Evolutionary conservation across 805 yeast species (phyloP), one percentile per base, ranked within the genome.

Genomic region (Metschnikowia baotianmanensis): DNA sequence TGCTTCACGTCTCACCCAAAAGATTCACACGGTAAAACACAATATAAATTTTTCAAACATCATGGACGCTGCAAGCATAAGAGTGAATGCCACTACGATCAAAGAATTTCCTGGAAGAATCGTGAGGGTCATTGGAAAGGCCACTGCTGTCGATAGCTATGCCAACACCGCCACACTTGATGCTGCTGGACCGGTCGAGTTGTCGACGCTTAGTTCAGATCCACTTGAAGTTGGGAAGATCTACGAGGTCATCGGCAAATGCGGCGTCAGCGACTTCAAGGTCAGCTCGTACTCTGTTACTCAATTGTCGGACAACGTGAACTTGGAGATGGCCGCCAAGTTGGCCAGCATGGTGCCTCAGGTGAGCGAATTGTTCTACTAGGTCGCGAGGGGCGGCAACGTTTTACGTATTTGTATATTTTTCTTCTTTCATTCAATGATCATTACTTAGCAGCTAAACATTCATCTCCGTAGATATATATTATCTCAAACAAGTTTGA

Each of bases 241-340:
- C 58, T 77, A 75, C 53, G 86, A 80, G 47, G 50, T 76, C 30
- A 72, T 79, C 36, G 85, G 82, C 1, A 68, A 76, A 40, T 71
- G 77, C 3, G 63, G 56, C 16, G 60, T 57, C n/a, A 62, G 63
- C 3, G 77, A 69, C 46, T 44, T 57, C 26, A 49, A 57, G 20
- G 65, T 79, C 10, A 71, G 69, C 41, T 78, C 71, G 4, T 71
- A 77, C 50, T 75, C 79, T 29, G 55, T 61, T 8, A 57, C 71
- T 37, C 65, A 65, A 40, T 68, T 79, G 28, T 63, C 71, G 36
- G 84, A 81, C 26, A 62, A 64, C 30, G 53, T 76, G 29, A 74
- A 76, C 51, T 72, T 73, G 47, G 70, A 65, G 11, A 75, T 75
- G 12, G 74, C 77, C 41, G 62, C 64, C 36, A 76, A 72, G 46